These are phyloP conservation scores for Penicillium taxi DNA, from an alignment of 495 filamentous ascomycete genomes.

Conservation along the genomic window DNA sequence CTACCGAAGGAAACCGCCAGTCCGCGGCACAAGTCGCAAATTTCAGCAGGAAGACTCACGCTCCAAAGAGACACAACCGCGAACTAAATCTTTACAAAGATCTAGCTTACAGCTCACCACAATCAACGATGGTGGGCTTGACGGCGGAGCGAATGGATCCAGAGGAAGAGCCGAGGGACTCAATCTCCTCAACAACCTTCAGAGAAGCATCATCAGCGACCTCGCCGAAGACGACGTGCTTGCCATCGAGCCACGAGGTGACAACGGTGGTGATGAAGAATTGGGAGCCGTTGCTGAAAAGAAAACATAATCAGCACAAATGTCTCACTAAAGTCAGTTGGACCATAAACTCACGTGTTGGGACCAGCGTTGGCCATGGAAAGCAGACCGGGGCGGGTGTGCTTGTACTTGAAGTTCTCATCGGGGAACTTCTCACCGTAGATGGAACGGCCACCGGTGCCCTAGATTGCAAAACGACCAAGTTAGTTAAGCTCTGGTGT, in stretches of 20 bases:
- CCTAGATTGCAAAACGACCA: constrained; percentile 21
- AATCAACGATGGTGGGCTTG: constrained; percentile 60
- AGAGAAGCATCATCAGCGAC: constrained; percentile 62
- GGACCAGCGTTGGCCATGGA: constrained; percentile 98
- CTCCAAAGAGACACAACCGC: constrained; percentile 14
- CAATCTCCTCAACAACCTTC: constrained; percentile 61
- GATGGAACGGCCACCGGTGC: constrained; percentile 93
- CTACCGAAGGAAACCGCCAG: constrained; percentile 9
- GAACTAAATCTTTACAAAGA: constrained; percentile 4
- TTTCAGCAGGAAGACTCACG: constrained; percentile 4
- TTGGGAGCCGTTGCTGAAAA: constrained; percentile 81
- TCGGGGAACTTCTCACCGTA: constrained; percentile 97
- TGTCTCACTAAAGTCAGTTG: constrained; percentile 1
- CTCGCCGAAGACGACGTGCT: constrained; percentile 98
- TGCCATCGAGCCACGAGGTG: constrained; percentile 88
- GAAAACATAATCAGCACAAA: background rate
- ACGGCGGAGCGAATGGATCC: constrained; percentile 54
- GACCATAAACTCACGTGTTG: constrained; percentile 50
- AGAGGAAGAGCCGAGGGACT: constrained; percentile 56
- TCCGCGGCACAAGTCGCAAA: constrained; percentile 1
- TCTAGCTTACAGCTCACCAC: constrained; percentile 45
- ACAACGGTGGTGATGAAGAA: constrained; percentile 97
- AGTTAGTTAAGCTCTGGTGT: background rate
- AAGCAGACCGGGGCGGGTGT: constrained; percentile 79
- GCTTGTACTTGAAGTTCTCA: constrained; percentile 86